Percentiles rank a stretch among this genome's conserved stretches.
phyloP scores from a whole-genome alignment of 371 early-diverging fungal species.

The Mortierella sp. region DNA sequence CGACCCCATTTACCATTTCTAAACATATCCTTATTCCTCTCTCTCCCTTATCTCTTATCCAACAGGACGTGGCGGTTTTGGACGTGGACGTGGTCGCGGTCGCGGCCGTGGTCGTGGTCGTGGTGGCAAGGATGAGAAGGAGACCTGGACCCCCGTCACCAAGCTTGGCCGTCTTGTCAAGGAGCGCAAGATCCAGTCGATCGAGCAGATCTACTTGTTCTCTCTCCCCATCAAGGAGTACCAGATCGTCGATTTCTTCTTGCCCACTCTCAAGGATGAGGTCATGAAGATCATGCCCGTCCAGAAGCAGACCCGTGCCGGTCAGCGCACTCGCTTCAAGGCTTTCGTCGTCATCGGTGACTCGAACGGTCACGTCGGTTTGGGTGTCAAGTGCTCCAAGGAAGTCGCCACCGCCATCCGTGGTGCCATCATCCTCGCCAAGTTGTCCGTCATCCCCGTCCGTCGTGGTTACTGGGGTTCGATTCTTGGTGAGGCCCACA shows the following conservation, averaged over 20 bases:
- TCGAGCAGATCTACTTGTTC: slow-evolving; percentile 97
- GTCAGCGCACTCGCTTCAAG: slow-evolving; percentile 99
- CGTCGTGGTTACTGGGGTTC: slow-evolving; percentile 99
- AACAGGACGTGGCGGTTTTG: slow-evolving; percentile 83
- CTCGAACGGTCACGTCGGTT: slow-evolving; percentile 97
- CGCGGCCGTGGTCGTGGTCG: slow-evolving; percentile 83
- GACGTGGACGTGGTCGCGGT: slow-evolving; percentile 86
- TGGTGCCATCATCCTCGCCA: slow-evolving; percentile 99
- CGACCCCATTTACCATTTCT: neutral
- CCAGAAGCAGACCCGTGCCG: slow-evolving; percentile 99
- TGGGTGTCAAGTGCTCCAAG: slow-evolving; percentile 99
- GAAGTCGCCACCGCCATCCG: slow-evolving; percentile 99
- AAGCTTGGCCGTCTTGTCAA: slow-evolving; percentile 98
- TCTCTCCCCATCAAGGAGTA: slow-evolving; percentile 99
- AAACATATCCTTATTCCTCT: neutral
- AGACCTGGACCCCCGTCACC: slow-evolving; percentile 94
- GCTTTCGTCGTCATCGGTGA: slow-evolving; percentile 99
- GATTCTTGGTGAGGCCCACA: slow-evolving; percentile 97
- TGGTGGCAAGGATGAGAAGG: slow-evolving; percentile 89
- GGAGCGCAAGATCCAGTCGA: slow-evolving; percentile 89
- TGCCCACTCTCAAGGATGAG: slow-evolving; percentile 98
- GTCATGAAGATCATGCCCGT: slow-evolving; percentile 99
- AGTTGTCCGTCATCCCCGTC: slow-evolving; percentile 98
- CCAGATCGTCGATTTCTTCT: slow-evolving; percentile 98
- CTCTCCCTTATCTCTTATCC: neutral